A percentile compares a stretch with the other conserved stretches of the same genome.
These are phyloP conservation scores for Nakazawaea wickerhamii DNA, from an alignment of 805 yeast species.

Conservation along the genomic window DNA sequence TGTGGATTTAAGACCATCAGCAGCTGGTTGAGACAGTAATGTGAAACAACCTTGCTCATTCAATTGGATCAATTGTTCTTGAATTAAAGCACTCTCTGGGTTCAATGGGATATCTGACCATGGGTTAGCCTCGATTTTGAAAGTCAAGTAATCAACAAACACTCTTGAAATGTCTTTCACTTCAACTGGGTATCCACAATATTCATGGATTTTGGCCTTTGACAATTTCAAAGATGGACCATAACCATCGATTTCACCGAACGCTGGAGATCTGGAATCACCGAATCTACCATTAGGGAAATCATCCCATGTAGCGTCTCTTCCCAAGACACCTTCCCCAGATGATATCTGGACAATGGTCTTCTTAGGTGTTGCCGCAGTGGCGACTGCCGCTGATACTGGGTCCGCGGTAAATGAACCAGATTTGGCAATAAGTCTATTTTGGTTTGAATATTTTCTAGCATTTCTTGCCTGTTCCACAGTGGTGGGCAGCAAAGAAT, in stretches of 20 bases:
- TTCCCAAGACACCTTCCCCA: constrained; percentile 79
- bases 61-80: constrained; percentile 79
- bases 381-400: constrained; percentile 3
- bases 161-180: constrained; percentile 55
- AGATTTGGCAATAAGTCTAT: constrained; percentile 25
- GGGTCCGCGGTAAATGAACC: constrained; percentile 5
- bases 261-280: constrained; percentile 93
- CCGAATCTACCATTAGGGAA: constrained; percentile 95
- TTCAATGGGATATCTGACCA: constrained; percentile 87
- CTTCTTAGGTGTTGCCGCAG: constrained; percentile 34
- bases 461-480: constrained; percentile 19
- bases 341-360: constrained; percentile 71
- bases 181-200: constrained; percentile 77
- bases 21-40: constrained; percentile 93
- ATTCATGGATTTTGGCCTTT: constrained; percentile 55
- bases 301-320: constrained; percentile 96
- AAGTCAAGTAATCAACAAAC: constrained; percentile 68
- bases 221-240: constrained; percentile 86
- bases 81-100: constrained; percentile 88
- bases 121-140: constrained; percentile 74
- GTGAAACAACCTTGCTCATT: constrained; percentile 77
- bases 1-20: constrained; percentile 68
- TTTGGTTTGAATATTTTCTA: constrained; percentile 19
- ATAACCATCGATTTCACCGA: constrained; percentile 96
- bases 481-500: constrained; percentile 19